Evolutionary conservation across 1,284 basidiomycete species (phyloP).

Genomic region (Tetrapyrgos nigripes): DNA sequence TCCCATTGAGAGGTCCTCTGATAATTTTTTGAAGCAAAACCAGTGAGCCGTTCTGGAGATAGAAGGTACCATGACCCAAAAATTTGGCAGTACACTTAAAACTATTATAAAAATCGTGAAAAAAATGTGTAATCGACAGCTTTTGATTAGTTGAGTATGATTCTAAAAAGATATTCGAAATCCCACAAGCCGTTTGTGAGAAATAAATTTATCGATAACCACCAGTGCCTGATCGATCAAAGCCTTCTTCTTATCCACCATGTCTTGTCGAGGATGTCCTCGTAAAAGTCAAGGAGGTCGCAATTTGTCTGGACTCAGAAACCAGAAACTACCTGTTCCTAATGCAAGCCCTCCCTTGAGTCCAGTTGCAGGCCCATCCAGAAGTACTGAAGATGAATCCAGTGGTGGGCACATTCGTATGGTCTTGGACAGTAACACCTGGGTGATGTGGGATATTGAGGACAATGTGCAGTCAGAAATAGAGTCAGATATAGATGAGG

Average conservation of each 20-base stretch:
- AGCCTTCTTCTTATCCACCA: neutral
- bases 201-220: neutral
- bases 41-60: no score
- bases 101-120: constrained; percentile 14
- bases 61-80: constrained; percentile 4
- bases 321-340: neutral
- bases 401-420: no score
- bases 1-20: no score
- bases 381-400: neutral
- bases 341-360: neutral
- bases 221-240: neutral
- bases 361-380: neutral
- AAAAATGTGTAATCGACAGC: constrained; percentile 12
- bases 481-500: no score
- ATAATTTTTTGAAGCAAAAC: no score
- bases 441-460: no score
- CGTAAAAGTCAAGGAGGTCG: neutral
- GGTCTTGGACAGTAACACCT: no score
- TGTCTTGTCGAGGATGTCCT: neutral
- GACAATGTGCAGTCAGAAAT: no score
- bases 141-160: constrained; percentile 12
- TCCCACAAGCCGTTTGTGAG: neutral
- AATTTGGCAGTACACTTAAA: constrained; percentile 16
- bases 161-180: neutral
- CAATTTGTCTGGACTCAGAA: neutral